Evolutionary conservation across 768 basidiomycete species (phyloP), one percentile per base, ranked within the genome.

Genomic region (Pleurotus citrinopileatus): DNA sequence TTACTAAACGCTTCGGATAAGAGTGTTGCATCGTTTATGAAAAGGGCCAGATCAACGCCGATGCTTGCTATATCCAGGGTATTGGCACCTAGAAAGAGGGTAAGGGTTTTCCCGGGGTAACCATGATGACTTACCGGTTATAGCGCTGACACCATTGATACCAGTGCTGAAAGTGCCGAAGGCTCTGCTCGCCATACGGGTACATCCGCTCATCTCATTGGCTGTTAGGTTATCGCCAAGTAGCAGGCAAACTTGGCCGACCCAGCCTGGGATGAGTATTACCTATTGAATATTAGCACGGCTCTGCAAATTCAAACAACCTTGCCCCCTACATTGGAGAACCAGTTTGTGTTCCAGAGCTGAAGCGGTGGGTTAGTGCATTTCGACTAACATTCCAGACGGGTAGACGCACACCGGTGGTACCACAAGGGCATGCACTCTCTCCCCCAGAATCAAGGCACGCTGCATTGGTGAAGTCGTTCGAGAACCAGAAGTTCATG

Each of bases 331-430:
- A 77, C 76, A 56, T 79, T 80, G 4, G 70, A 72, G 60, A 69
- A 79, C 80, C 80, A 82, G 58, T 82, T 82, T 0, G 73, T 72
- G 56, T 83, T 83, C 78, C 79, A 73, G 1, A 32, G 15, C 46
- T 42, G 62, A 22, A 40, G 32, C 3, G 36, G 29, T 4, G 7
- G 13, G 23, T 46, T 28, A 40, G 53, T 29, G n/a, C 22, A 13
- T 50, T 15, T 36, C 38, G 50, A 28, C 47, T 65, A 34, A n/a
- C 32, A 10, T 66, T 66, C 69, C 22, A 70, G 54, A 44, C 29
- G 61, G 57, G 7, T 27, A 7, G n/a, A 48, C 46, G 17, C 17
- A 48, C 46, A 20, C 65, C 77, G 0, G 75, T 72, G 2, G 76
- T 78, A 9, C 68, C 70, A 57, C 82, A 83, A 2, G 79, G 77